These are phyloP conservation scores for Aspergillus alliaceus DNA, from an alignment of 2,329 filamentous ascomycete species.

Conservation along the genomic window DNA sequence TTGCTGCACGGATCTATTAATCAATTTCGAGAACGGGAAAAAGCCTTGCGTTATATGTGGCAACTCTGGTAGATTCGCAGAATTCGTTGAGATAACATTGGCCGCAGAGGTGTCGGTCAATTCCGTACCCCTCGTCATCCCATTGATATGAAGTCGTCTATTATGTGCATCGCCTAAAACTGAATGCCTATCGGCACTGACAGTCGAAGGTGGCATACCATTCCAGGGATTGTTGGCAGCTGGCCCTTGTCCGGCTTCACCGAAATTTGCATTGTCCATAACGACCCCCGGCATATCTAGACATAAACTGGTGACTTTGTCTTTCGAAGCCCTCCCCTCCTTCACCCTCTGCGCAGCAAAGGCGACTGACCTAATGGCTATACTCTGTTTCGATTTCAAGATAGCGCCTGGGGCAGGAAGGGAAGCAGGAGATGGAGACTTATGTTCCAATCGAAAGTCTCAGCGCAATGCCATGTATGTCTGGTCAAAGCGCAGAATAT, in stretches of 20 bases:
- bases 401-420: conserved; percentile 25
- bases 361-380: conserved; percentile 20
- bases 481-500: background rate
- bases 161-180: conserved; percentile 21
- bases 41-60: conserved; percentile 74
- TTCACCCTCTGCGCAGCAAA: conserved; percentile 28
- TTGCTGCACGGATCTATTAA: conserved; percentile 77
- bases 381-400: conserved; percentile 16
- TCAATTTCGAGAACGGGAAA: conserved; percentile 70
- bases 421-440: conserved; percentile 22
- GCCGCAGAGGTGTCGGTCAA: conserved; percentile 4
- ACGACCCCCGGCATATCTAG: conserved; percentile 44
- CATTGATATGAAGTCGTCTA: conserved; percentile 28
- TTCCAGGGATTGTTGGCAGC: conserved; percentile 25
- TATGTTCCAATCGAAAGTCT: conserved; percentile 16
- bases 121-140: conserved; percentile 17
- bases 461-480: conserved; percentile 29
- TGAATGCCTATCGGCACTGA: conserved; percentile 15
- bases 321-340: conserved; percentile 27
- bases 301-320: conserved; percentile 10
- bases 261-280: conserved; percentile 39
- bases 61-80: conserved; percentile 49
- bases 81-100: conserved; percentile 4
- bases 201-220: conserved; percentile 18
- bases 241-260: conserved; percentile 26